phyloP scores from a whole-genome alignment of 192 early-diverging fungal species.

The Obelidium mucronatum region DNA sequence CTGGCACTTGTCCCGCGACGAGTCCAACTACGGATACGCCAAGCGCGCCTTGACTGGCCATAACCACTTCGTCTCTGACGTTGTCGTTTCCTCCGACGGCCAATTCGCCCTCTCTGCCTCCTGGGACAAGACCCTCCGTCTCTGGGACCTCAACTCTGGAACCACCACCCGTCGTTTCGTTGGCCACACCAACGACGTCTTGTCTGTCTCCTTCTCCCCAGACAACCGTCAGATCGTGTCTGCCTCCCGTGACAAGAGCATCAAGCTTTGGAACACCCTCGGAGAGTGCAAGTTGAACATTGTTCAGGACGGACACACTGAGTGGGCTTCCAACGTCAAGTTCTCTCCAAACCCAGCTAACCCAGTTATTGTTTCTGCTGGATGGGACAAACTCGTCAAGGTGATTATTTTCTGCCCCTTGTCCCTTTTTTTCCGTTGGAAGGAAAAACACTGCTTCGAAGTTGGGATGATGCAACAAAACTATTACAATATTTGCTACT shows the following conservation, averaged over 20 bases:
- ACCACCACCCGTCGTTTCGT: conserved; percentile 95
- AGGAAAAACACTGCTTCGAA: no score
- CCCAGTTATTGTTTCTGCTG: conserved; percentile 96
- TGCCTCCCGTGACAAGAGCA: conserved; percentile 97
- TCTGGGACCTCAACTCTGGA: conserved; percentile 98
- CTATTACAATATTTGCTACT: conserved; percentile 63
- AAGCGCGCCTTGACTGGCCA: conserved; percentile 92
- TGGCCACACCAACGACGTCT: conserved; percentile 96
- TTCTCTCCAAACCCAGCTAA: conserved; percentile 99
- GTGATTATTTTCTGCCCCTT: conserved; percentile 54
- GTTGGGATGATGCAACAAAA: conserved; percentile 37
- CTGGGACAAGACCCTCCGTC: conserved; percentile 99
- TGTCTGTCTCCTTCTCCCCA: conserved; percentile 99
- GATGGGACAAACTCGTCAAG: conserved; percentile 99
- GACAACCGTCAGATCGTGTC: conserved; percentile 99
- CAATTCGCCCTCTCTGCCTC: conserved; percentile 98
- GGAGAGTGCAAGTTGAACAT: conserved; percentile 99
- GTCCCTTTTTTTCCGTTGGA: neutral
- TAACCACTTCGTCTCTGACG: conserved; percentile 99
- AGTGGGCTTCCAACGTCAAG: conserved; percentile 99
- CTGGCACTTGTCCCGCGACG: conserved; percentile 96
- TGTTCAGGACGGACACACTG: conserved; percentile 94
- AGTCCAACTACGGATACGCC: conserved; percentile 90
- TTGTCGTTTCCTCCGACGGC: conserved; percentile 98
- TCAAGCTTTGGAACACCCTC: conserved; percentile 99